Percentiles rank a stretch among this genome's conserved stretches.
These are phyloP conservation scores for Camellia granthamiana DNA, from an alignment of 148 eudicot species.

Conservation along the genomic window DNA sequence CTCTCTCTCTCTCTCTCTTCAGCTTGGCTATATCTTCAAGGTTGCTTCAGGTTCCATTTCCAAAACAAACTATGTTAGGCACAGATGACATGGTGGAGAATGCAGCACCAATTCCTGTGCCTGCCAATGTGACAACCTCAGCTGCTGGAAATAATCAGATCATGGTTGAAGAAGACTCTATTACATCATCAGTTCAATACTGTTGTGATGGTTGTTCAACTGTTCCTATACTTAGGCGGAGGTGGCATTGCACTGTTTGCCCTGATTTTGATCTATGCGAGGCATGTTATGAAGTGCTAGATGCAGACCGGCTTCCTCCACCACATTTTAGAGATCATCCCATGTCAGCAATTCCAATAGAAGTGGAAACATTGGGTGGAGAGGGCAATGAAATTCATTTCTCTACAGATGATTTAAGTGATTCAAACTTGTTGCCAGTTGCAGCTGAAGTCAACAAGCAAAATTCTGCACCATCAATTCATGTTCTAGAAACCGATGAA, in stretches of 20 bases:
- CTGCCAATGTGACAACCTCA: slow-evolving; percentile 47
- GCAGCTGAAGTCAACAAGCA: slow-evolving; percentile 54
- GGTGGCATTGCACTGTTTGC: slow-evolving; percentile 99
- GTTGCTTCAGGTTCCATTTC: slow-evolving; percentile 99
- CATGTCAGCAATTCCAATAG: slow-evolving; percentile 97
- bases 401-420: slow-evolving; percentile 60
- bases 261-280: slow-evolving; percentile 99
- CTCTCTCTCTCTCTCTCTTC: slow-evolving; percentile 18
- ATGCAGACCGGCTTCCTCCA: slow-evolving; percentile 83
- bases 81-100: slow-evolving; percentile 71
- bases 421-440: slow-evolving; percentile 51
- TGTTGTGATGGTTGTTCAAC: slow-evolving; percentile 99
- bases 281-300: slow-evolving; percentile 91
- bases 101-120: slow-evolving; percentile 50
- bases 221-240: slow-evolving; percentile 86
- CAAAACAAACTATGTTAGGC: slow-evolving; percentile 95
- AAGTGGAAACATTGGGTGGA: slow-evolving; percentile 78
- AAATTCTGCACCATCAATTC: slow-evolving; percentile 68
- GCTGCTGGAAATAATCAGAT: slow-evolving; percentile 69
- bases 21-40: slow-evolving; percentile 99
- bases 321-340: slow-evolving; percentile 98
- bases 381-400: slow-evolving; percentile 85
- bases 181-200: slow-evolving; percentile 95
- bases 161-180: slow-evolving; percentile 90
- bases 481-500: slow-evolving; percentile 76